Evolutionary conservation across 2,329 filamentous ascomycete genomes (phyloP).

Genomic region (Tothia fuscella): DNA sequence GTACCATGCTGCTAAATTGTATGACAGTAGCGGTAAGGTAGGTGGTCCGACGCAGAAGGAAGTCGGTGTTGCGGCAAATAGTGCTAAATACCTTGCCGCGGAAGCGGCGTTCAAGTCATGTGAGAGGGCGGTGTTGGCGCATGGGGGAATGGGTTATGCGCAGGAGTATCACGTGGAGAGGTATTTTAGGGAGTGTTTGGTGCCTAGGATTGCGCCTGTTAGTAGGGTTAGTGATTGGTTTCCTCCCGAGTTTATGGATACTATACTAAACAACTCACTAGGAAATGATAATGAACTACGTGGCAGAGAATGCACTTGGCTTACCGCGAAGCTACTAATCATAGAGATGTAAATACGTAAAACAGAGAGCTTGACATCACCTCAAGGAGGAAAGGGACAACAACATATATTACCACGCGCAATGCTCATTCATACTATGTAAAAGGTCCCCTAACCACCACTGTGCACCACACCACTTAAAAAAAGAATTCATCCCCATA

Average conservation of each 20-base stretch:
- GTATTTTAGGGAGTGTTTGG: slow-evolving; percentile 46
- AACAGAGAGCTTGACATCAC: too few relatives aligned
- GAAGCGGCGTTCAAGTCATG: slow-evolving; percentile 50
- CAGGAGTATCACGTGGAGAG: slow-evolving; percentile 51
- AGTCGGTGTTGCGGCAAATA: slow-evolving; percentile 44
- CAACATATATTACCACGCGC: too few relatives aligned
- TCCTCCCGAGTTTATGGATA: neutral
- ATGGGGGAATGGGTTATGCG: slow-evolving; percentile 53
- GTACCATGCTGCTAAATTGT: slow-evolving; percentile 47
- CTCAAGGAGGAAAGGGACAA: too few relatives aligned
- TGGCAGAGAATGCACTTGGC: slow-evolving; percentile 54
- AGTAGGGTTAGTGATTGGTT: slow-evolving; percentile 32
- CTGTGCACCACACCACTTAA: too few relatives aligned
- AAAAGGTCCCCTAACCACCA: too few relatives aligned
- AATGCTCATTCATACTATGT: too few relatives aligned
- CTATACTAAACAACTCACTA: slow-evolving; percentile 19
- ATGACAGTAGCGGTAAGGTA: slow-evolving; percentile 37
- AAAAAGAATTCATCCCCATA: too few relatives aligned
- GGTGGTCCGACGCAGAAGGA: slow-evolving; percentile 30
- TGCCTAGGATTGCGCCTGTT: slow-evolving; percentile 48
- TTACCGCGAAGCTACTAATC: slow-evolving; percentile 56
- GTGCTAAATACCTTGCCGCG: slow-evolving; percentile 46
- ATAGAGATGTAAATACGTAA: too few relatives aligned
- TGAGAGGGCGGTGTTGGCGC: slow-evolving; percentile 36
- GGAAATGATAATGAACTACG: slow-evolving; percentile 68